Percentiles rank a stretch among this genome's conserved stretches.
phyloP scores from a whole-genome alignment of 2,329 filamentous ascomycete genomes.

The Colletotrichum magnum region DNA sequence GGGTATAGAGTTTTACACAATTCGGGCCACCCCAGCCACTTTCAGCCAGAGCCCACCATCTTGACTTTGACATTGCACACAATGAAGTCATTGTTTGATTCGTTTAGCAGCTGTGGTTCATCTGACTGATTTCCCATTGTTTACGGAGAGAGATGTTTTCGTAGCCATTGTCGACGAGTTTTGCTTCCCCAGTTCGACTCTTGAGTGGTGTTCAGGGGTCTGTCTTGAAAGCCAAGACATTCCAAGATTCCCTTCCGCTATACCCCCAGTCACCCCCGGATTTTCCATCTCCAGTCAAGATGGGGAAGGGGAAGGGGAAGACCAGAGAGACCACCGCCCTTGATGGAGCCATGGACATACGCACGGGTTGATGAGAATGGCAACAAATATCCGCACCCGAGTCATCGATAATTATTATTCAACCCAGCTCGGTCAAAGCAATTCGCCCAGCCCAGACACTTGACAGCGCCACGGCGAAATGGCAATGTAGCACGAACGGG shows the following conservation, averaged over 20 bases:
- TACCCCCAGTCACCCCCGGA: constrained; percentile 26
- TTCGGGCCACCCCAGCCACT: background rate
- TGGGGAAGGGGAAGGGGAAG: background rate
- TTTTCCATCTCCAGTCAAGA: background rate
- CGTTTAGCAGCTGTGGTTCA: too few relatives aligned
- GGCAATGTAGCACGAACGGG: constrained; percentile 1
- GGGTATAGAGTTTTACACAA: background rate
- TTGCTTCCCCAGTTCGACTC: background rate
- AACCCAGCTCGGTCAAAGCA: background rate
- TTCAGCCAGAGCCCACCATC: background rate
- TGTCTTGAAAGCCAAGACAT: constrained; percentile 17
- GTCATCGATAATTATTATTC: background rate
- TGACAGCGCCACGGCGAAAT: background rate
- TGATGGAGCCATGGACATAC: background rate
- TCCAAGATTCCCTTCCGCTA: constrained; percentile 2
- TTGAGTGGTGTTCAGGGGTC: background rate
- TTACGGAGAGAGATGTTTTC: too few relatives aligned
- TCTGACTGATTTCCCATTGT: too few relatives aligned
- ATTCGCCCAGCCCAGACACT: constrained; percentile 1
- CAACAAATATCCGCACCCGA: background rate
- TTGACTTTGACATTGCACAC: too few relatives aligned
- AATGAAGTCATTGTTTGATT: too few relatives aligned
- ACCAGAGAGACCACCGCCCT: background rate
- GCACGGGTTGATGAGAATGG: too few relatives aligned
- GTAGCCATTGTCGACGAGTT: background rate